Conservation (phyloP, 169 alveolate genomes). For the Cryptosporidium parvum region DNA sequence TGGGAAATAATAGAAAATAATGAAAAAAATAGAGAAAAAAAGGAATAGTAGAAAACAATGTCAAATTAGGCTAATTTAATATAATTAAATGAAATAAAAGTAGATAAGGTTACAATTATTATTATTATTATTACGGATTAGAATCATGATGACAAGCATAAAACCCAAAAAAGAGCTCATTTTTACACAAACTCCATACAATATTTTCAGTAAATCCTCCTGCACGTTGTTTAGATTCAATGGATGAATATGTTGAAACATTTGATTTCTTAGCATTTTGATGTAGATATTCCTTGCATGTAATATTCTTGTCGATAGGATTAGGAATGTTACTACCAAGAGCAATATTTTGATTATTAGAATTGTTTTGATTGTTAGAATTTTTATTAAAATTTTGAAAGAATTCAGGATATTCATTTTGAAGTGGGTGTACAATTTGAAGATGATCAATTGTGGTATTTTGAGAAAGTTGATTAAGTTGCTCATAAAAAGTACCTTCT, state of each 20-base stretch:
- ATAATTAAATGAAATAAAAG: too few species aligned
- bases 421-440: conserved; percentile 67
- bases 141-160: not conserved
- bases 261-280: not conserved
- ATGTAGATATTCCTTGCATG: conserved; percentile 30
- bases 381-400: conserved; percentile 17
- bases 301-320: conserved; percentile 63
- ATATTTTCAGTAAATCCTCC: conserved; percentile 70
- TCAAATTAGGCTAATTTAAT: too few species aligned
- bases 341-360: not conserved
- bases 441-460: conserved; percentile 40
- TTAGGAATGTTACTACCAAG: conserved; percentile 58
- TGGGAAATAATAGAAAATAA: too few species aligned
- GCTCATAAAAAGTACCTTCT: conserved; percentile 67
- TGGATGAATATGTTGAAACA: not conserved
- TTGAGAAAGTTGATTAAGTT: conserved; percentile 54
- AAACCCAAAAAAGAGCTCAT: conserved; percentile 51
- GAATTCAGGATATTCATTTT: conserved; percentile 66
- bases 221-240: conserved; percentile 53
- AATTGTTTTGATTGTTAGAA: not conserved
- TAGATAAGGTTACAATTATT: too few species aligned
- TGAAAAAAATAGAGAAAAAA: too few species aligned
- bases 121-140: too few species aligned
- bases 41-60: not conserved
- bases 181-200: conserved; percentile 49